phyloP scores from a whole-genome alignment of 129 eudicot species.

The Chrysanthemum seticuspe region DNA sequence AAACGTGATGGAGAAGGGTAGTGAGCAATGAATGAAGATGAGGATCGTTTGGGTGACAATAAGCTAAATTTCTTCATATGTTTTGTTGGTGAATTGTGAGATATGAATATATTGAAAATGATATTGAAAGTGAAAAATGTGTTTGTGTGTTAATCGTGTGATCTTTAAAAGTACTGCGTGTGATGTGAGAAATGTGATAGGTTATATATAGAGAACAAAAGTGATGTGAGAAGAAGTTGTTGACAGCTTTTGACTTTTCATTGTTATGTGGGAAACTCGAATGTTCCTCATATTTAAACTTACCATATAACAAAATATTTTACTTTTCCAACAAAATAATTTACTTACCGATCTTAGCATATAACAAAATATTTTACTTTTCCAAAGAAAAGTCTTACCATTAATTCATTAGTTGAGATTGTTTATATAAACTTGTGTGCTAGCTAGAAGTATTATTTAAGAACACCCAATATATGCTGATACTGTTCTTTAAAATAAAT shows the following conservation, averaged over 20 bases:
- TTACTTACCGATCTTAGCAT: too few species aligned
- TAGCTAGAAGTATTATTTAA: too few species aligned
- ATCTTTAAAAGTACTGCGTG: not conserved
- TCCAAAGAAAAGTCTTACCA: too few species aligned
- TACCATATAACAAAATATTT: too few species aligned
- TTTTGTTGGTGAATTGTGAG: too few species aligned
- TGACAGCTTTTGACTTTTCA: conserved; percentile 1
- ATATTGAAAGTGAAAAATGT: not conserved
- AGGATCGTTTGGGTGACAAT: conserved; percentile 28
- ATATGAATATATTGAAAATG: not conserved
- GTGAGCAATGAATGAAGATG: conserved; percentile 37
- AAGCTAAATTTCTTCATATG: conserved; percentile 37
- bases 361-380: too few species aligned
- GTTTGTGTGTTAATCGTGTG: not conserved
- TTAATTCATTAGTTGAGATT: too few species aligned
- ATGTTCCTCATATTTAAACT: not conserved
- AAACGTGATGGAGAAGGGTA: conserved; percentile 48
- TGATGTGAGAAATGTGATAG: not conserved
- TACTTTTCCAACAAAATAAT: too few species aligned
- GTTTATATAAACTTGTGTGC: too few species aligned
- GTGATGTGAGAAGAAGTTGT: not conserved
- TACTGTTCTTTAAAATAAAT: too few species aligned
- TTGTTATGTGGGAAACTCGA: not conserved
- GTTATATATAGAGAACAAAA: not conserved
- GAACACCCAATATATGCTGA: too few species aligned